These are phyloP conservation scores for Entophlyctis helioformis DNA, from an alignment of 192 early-diverging fungal species.

Conservation along the genomic window DNA sequence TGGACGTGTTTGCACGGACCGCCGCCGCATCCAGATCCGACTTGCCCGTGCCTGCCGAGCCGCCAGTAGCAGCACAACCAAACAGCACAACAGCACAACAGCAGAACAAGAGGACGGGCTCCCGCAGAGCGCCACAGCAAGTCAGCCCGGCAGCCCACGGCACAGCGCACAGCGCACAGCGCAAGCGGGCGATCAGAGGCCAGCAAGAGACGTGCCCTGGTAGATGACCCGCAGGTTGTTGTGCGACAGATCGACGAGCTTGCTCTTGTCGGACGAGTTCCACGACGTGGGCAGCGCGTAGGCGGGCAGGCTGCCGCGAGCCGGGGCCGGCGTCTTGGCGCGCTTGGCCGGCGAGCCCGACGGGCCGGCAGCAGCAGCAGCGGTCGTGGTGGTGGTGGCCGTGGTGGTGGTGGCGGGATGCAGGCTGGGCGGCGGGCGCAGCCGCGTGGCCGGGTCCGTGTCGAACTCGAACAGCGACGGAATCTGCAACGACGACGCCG, in stretches of 20 bases:
- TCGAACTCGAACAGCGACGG: too few relatives aligned
- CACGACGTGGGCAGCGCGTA: constrained; percentile 40
- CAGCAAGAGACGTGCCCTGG: constrained; percentile 20
- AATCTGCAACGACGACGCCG: too few relatives aligned
- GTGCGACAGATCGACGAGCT: constrained; percentile 27
- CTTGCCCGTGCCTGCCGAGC: constrained; percentile 25
- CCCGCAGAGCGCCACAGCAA: too few relatives aligned
- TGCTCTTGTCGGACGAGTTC: constrained; percentile 48
- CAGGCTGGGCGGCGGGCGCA: too few relatives aligned
- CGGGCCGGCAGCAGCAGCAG: too few relatives aligned
- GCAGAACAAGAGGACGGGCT: not conserved
- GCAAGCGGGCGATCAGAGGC: not conserved
- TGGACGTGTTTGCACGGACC: constrained; percentile 65
- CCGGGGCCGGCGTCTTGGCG: too few relatives aligned
- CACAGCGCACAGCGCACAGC: not conserved
- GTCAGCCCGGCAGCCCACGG: not conserved
- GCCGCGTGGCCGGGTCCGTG: too few relatives aligned
- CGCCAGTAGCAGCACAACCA: too few relatives aligned
- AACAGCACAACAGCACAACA: not conserved
- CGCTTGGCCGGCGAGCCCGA: too few relatives aligned
- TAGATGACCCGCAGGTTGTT: constrained; percentile 33
- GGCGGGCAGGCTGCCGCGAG: not conserved
- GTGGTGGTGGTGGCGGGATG: too few relatives aligned
- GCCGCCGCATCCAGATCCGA: constrained; percentile 71
- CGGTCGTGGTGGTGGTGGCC: too few relatives aligned